These are phyloP conservation scores for Durotheca rogersii DNA, from an alignment of 495 filamentous ascomycete genomes.

Conservation along the genomic window DNA sequence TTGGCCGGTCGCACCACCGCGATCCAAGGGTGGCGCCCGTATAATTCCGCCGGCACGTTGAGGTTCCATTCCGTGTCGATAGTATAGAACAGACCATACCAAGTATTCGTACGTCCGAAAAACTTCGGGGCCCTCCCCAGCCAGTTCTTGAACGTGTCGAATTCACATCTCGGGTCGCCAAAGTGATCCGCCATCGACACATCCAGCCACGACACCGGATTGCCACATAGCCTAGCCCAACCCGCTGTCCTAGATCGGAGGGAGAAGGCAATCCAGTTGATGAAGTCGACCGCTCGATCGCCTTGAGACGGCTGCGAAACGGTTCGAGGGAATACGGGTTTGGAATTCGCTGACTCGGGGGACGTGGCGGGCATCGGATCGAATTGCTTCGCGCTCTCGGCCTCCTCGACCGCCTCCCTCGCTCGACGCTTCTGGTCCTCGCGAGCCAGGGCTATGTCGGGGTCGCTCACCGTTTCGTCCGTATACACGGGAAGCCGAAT, in stretches of 20 bases:
- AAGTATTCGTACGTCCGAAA: constrained; percentile 32
- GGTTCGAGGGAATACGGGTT: neutral
- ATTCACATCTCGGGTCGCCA: constrained; percentile 29
- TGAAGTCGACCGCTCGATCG: constrained; percentile 9
- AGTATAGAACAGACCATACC: constrained; percentile 50
- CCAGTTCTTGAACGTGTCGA: constrained; percentile 41
- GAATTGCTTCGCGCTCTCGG: neutral
- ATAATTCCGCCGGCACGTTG: constrained; percentile 10
- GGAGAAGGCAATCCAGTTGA: constrained; percentile 7
- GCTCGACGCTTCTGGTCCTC: constrained; percentile 4
- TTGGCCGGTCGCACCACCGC: constrained; percentile 42
- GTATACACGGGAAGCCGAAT: constrained; percentile 45
- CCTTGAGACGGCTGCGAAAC: constrained; percentile 20
- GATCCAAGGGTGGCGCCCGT: constrained; percentile 44
- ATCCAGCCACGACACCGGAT: constrained; percentile 43
- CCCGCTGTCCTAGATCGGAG: neutral
- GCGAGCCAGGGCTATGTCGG: constrained; percentile 30
- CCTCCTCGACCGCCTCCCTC: neutral
- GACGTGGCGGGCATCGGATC: neutral
- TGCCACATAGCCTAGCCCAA: constrained; percentile 30
- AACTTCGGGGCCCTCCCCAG: constrained; percentile 28
- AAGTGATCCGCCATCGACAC: constrained; percentile 39
- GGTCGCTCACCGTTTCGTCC: constrained; percentile 39
- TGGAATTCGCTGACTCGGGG: neutral
- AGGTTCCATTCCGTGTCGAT: constrained; percentile 41